phyloP scores from a whole-genome alignment of 805 yeast genomes.

The Cyberlindnera suaveolens region DNA sequence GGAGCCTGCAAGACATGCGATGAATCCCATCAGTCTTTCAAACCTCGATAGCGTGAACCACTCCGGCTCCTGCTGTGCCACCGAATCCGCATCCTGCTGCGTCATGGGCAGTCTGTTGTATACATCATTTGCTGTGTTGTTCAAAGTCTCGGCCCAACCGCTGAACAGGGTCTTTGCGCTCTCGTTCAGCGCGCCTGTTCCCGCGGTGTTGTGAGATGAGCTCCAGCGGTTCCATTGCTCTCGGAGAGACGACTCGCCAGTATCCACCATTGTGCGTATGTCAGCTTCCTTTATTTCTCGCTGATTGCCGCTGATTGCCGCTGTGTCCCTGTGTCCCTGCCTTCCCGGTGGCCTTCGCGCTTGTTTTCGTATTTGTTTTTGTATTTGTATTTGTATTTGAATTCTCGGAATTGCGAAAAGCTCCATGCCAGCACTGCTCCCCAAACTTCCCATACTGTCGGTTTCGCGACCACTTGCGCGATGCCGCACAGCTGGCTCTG shows the following conservation, averaged over 20 bases:
- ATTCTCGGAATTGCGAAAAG: too few relatives aligned
- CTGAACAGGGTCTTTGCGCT: conserved; percentile 31
- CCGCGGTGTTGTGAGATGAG: conserved; percentile 17
- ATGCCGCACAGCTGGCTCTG: too few relatives aligned
- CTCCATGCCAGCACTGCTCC: too few relatives aligned
- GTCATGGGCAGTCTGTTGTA: conserved; percentile 63
- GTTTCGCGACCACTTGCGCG: too few relatives aligned
- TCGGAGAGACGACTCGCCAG: conserved; percentile 24
- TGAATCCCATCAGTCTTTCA: conserved; percentile 75
- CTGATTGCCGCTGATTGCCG: too few relatives aligned
- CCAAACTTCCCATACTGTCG: too few relatives aligned
- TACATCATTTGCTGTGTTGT: conserved; percentile 43
- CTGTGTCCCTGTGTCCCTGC: too few relatives aligned
- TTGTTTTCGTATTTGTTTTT: too few relatives aligned
- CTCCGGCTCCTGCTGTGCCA: conserved; percentile 52
- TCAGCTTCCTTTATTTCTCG: too few relatives aligned
- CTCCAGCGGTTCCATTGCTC: conserved; percentile 37
- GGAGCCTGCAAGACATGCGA: conserved; percentile 70
- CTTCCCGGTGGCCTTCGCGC: too few relatives aligned
- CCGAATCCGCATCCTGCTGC: conserved; percentile 40
- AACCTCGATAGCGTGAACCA: conserved; percentile 74
- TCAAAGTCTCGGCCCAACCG: conserved; percentile 33
- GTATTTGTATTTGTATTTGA: too few relatives aligned
- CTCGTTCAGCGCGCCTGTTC: conserved; percentile 21
- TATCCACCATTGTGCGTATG: conserved; percentile 9